A percentile compares a stretch with the other conserved stretches of the same genome.
These are phyloP conservation scores for Penicillium psychrosexuale DNA, from an alignment of 2,329 filamentous ascomycete genomes.

Conservation along the genomic window DNA sequence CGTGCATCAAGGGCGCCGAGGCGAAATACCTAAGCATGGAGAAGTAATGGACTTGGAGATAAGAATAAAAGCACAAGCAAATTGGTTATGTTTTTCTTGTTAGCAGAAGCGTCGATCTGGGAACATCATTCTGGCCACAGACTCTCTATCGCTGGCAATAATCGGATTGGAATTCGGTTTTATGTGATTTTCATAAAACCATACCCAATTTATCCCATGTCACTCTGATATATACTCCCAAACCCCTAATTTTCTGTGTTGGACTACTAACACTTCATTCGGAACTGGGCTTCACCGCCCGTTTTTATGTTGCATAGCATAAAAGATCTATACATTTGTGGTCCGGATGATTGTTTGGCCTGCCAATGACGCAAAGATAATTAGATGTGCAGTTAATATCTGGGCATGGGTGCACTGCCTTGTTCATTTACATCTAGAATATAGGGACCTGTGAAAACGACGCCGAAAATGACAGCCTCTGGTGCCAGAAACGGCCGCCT, in stretches of 20 bases:
- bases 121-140: neutral
- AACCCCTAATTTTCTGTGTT: neutral
- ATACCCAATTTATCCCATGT: neutral
- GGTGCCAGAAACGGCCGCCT: slow-evolving; percentile 20
- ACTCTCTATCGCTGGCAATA: neutral
- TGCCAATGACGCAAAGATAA: neutral
- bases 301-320: neutral
- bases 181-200: neutral
- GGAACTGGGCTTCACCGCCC: too few species aligned
- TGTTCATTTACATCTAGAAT: neutral
- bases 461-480: slow-evolving; percentile 17
- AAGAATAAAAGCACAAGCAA: neutral
- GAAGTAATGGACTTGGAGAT: slow-evolving; percentile 18
- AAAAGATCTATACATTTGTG: neutral
- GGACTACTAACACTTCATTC: neutral
- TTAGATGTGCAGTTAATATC: too few species aligned
- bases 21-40: slow-evolving; percentile 56
- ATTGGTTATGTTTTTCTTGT: neutral
- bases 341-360: neutral
- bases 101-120: neutral
- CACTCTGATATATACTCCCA: neutral
- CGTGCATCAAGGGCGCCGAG: slow-evolving; percentile 82
- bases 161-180: neutral
- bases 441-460: slow-evolving; percentile 15
- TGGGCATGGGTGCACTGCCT: too few species aligned